phyloP scores from a whole-genome alignment of 1,284 basidiomycete species.

The Malassezia obtusa region DNA sequence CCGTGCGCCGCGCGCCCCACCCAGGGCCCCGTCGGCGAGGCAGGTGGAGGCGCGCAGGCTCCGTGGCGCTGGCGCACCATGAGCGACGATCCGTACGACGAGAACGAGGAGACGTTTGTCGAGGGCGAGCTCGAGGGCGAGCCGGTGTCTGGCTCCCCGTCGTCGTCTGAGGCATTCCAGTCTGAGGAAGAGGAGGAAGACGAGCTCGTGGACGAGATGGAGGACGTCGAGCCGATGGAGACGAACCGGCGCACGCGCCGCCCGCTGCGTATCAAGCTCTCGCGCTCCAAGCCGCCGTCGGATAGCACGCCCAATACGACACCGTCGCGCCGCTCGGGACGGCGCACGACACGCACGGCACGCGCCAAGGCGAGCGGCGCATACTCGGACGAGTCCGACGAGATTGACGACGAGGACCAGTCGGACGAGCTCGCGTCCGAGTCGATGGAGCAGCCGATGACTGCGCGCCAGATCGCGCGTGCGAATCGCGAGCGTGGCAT shows the following conservation, averaged over 20 bases:
- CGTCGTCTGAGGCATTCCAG: background rate
- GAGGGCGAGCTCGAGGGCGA: constrained; percentile 5
- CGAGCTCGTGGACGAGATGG: constrained; percentile 17
- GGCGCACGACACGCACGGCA: background rate
- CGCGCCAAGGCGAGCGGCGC: background rate
- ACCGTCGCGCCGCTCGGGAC: constrained; percentile 6
- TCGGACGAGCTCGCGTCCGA: constrained; percentile 18
- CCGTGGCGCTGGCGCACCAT: background rate
- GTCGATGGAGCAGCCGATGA: constrained; percentile 32
- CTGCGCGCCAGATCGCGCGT: constrained; percentile 39
- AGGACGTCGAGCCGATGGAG: constrained; percentile 6
- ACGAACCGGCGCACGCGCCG: constrained; percentile 10
- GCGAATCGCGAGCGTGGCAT: constrained; percentile 20
- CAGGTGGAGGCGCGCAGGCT: too few relatives aligned
- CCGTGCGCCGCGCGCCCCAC: too few relatives aligned
- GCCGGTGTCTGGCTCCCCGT: background rate
- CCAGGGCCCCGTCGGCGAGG: too few relatives aligned
- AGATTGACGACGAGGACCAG: constrained; percentile 23
- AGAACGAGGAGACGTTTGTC: background rate
- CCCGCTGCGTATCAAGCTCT: constrained; percentile 9
- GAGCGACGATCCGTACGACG: background rate
- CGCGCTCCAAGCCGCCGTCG: background rate
- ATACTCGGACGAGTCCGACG: constrained; percentile 17
- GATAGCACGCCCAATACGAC: constrained; percentile 1
- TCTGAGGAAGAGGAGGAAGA: constrained; percentile 6